These are phyloP conservation scores for Ophiostoma ulmi DNA, from an alignment of 2,329 filamentous ascomycete genomes.

Conservation along the genomic window DNA sequence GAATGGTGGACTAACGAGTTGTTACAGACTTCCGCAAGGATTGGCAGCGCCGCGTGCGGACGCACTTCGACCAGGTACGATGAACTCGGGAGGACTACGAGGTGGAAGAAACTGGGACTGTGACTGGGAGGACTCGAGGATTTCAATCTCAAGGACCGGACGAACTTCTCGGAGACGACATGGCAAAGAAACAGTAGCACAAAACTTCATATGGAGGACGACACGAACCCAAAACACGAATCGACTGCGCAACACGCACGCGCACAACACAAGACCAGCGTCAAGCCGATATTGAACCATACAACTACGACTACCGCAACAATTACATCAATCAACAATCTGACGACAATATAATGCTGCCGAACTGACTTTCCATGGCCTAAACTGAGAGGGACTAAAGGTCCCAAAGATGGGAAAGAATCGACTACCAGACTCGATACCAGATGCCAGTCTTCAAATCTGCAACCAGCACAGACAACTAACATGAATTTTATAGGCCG, in stretches of 20 bases:
- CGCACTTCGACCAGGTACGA: constrained; percentile 99
- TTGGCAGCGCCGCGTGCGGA: constrained; percentile 98
- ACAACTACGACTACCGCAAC: neutral
- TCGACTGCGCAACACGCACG: neutral
- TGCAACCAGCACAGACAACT: constrained; percentile 6
- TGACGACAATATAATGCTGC: neutral
- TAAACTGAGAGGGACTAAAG: neutral
- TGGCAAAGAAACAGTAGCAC: constrained; percentile 6
- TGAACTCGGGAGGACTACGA: constrained; percentile 3
- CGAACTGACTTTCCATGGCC: neutral
- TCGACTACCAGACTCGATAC: neutral
- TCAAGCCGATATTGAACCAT: neutral
- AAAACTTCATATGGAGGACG: neutral
- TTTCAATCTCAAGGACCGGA: neutral
- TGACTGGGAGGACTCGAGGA: neutral
- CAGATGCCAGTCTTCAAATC: neutral
- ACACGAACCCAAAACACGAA: neutral
- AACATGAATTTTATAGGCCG: constrained; percentile 57
- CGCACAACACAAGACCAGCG: neutral
- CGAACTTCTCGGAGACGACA: neutral
- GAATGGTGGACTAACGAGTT: constrained; percentile 37
- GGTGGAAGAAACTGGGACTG: neutral
- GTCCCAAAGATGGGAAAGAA: neutral
- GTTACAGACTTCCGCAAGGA: constrained; percentile 92
- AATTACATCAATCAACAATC: neutral